These are phyloP conservation scores for Epichloe sp. DNA, from an alignment of 2,329 filamentous ascomycete species.

Conservation along the genomic window DNA sequence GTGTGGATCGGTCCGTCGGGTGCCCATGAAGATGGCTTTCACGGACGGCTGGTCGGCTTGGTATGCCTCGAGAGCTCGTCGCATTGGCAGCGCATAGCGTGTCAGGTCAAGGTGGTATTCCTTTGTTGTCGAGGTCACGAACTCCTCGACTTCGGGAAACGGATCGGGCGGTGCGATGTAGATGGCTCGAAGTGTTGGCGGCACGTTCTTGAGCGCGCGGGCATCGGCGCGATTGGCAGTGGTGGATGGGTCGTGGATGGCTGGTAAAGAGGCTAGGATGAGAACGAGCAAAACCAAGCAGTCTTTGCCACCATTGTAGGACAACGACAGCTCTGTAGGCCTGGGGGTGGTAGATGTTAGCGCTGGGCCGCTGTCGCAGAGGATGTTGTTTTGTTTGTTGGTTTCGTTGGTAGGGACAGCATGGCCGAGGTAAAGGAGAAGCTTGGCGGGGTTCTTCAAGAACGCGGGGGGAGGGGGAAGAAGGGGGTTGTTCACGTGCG, in stretches of 20 bases:
- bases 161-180: conserved; percentile 81
- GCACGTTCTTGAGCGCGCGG: conserved; percentile 16
- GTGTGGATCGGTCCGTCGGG: conserved; percentile 83
- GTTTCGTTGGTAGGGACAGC: too few species aligned
- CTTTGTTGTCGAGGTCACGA: conserved; percentile 54
- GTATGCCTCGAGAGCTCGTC: conserved; percentile 66
- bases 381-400: too few species aligned
- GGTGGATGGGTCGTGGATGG: conserved; percentile 14
- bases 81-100: conserved; percentile 69
- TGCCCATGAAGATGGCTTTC: conserved; percentile 47
- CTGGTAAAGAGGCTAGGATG: conserved; percentile 54
- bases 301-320: conserved; percentile 97
- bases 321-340: conserved; percentile 67
- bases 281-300: conserved; percentile 85
- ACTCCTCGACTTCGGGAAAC: conserved; percentile 74
- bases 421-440: not conserved
- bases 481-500: not conserved
- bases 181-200: conserved; percentile 55
- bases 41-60: conserved; percentile 50
- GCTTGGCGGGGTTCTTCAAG: not conserved
- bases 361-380: not conserved
- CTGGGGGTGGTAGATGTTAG: conserved; percentile 26
- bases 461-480: not conserved
- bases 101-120: conserved; percentile 64
- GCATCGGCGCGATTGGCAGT: conserved; percentile 7